Evolutionary conservation across 164 flowering plant species (phyloP).

Genomic region (Dillenia suffruticosa): DNA sequence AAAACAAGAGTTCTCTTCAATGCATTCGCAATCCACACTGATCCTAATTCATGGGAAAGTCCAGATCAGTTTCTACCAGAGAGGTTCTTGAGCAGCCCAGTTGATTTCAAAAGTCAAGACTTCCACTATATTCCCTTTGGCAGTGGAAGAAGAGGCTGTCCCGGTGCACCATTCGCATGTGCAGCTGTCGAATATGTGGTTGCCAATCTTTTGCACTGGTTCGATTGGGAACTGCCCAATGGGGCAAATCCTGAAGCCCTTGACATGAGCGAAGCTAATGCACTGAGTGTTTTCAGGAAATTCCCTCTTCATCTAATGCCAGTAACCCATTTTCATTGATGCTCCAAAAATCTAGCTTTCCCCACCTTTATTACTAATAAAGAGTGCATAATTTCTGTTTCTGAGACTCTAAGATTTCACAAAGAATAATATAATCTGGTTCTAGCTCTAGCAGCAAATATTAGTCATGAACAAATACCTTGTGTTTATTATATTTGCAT

Average conservation of each 20-base stretch:
- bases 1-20: conserved; percentile 28
- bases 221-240: conserved; percentile 14
- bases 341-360: too few relatives aligned
- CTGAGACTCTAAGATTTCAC: too few relatives aligned
- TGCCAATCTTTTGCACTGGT: conserved; percentile 13
- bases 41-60: conserved; percentile 22
- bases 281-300: conserved; percentile 8
- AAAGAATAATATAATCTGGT: too few relatives aligned
- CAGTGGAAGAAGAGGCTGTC: conserved; percentile 5
- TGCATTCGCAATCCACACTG: conserved; percentile 20
- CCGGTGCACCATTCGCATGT: conserved; percentile 8
- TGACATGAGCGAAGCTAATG: conserved; percentile 16
- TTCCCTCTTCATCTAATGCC: conserved; percentile 12
- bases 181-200: conserved; percentile 13
- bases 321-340: too few relatives aligned
- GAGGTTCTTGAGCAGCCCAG: conserved; percentile 12
- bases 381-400: too few relatives aligned
- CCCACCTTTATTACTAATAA: too few relatives aligned
- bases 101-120: conserved; percentile 17
- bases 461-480: too few relatives aligned
- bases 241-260: conserved; percentile 7
- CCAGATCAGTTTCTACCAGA: conserved; percentile 26
- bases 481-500: too few relatives aligned
- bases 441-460: too few relatives aligned
- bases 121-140: conserved; percentile 14